Base-by-base conservation (phyloP, 2,329 filamentous ascomycete genomes). In the Fusarium proliferatum region DNA sequence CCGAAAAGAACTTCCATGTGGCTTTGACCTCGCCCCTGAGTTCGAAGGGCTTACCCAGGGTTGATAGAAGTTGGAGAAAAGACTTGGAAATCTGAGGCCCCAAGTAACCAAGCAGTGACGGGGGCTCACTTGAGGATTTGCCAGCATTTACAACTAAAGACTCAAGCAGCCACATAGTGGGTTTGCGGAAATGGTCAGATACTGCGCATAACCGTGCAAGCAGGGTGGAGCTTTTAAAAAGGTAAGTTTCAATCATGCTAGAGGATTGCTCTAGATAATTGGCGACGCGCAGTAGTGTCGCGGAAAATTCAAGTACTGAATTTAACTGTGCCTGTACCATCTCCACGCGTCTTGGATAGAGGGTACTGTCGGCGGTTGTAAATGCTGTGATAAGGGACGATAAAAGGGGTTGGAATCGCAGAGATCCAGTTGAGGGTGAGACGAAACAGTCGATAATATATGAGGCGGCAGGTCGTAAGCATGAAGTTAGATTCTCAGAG, bases 71-170 rank as follows among this genome's bases (percentile, higher is more conserved):
- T 69, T 92, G 90, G 30, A 99, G 86, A 79, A 99, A 97, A 43
- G 93, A 92, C 76, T 94, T 94, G 16, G 95, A 94, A 13, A 94
- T 91, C 62, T 94, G 91, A 15, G 94, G 88, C 3, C 95, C 95
- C 11, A 99, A 86, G 79, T 97, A 94, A 38, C 95, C 95, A 28
- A 99, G 89, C n/a, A 99, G 87, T 11, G 96, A 98, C n/a, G 94
- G 94, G 2, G 95, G 94, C 75, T 98, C 95, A n/a, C 87, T 87
- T 36, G 88, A 84, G 21, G 87, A 84, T 69, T 89, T 89, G 30
- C 91, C 90, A 30, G 93, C 92, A 73, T 89, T 91, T 48, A 91
- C 86, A 34, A 97, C 90, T 23, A 97, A 83, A 16, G 91, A 89
- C 69, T 95, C 91, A 12, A 97, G 85, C 5, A 98, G 84, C 33